Conservation (phyloP, 176 grass and related monocot genomes). For the barley (Hordeum vulgare) region DNA sequence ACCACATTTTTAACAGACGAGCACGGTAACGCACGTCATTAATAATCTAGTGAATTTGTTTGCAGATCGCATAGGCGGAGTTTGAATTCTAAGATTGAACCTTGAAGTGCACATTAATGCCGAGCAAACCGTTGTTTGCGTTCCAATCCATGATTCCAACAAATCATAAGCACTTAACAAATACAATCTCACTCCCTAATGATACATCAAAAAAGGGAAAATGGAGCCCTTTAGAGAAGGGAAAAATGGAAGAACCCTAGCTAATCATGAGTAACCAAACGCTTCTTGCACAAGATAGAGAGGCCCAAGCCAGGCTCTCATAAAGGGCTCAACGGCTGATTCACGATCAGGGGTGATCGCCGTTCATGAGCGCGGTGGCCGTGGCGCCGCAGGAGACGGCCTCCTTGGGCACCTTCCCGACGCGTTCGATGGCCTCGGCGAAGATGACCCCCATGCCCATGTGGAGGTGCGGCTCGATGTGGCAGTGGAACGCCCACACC, state of each 20-base stretch:
- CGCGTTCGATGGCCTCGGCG: slow-evolving; percentile 59
- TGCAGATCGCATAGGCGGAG: too few relatives aligned
- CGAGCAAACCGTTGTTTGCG: background rate
- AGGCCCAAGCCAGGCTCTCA: background rate
- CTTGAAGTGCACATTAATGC: background rate
- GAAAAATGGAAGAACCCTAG: background rate
- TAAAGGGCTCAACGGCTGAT: background rate
- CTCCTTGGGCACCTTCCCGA: slow-evolving; percentile 48
- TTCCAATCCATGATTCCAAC: background rate
- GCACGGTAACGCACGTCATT: too few relatives aligned
- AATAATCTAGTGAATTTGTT: too few relatives aligned
- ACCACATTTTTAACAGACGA: too few relatives aligned
- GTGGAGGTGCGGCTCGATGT: slow-evolving; percentile 80
- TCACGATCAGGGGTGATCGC: slow-evolving; percentile 28
- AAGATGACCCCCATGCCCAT: slow-evolving; percentile 82
- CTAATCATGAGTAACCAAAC: background rate
- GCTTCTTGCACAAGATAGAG: background rate
- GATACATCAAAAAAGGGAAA: background rate
- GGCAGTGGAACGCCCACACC: slow-evolving; percentile 93
- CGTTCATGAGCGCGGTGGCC: slow-evolving; percentile 38
- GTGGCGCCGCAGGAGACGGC: slow-evolving; percentile 59
- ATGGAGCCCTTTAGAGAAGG: background rate
- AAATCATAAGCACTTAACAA: background rate
- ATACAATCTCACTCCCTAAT: background rate
- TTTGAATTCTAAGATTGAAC: too few relatives aligned